Percentiles rank a stretch among this genome's conserved stretches.
Conservation (phyloP, 148 eudicot genomes). For the Gaultheria prostrata region DNA sequence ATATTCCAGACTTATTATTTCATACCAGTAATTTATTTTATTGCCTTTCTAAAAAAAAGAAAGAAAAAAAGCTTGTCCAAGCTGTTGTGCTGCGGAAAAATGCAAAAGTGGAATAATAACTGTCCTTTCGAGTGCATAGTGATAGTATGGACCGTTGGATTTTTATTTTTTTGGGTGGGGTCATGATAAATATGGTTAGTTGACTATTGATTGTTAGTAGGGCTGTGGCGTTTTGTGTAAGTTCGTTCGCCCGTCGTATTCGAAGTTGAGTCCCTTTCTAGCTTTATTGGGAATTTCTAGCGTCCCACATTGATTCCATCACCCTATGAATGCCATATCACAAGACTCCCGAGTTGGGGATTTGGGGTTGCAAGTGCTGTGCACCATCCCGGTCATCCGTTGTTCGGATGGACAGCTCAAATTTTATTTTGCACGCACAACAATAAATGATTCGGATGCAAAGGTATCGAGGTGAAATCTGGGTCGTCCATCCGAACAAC, state of each 20-base stretch:
- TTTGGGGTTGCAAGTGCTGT: too few relatives aligned
- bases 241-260: slow-evolving; percentile 8
- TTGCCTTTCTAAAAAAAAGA: too few relatives aligned
- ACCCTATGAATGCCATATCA: not conserved
- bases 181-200: not conserved
- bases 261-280: not conserved
- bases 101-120: not conserved
- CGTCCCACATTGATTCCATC: not conserved
- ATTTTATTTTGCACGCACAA: too few relatives aligned
- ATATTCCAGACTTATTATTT: too few relatives aligned
- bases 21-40: too few relatives aligned
- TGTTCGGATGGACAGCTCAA: too few relatives aligned
- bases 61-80: too few relatives aligned
- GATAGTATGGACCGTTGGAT: slow-evolving; percentile 7
- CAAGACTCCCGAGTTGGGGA: too few relatives aligned
- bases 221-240: not conserved
- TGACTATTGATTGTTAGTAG: not conserved
- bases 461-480: too few relatives aligned
- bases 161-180: slow-evolving; percentile 4
- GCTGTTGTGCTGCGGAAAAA: not conserved
- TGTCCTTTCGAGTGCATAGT: not conserved
- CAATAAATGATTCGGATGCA: too few relatives aligned
- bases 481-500: too few relatives aligned
- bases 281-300: not conserved
- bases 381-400: too few relatives aligned